Base-by-base conservation (phyloP, 352 stramenopile species). In the Globisporangium acanthophoron region DNA sequence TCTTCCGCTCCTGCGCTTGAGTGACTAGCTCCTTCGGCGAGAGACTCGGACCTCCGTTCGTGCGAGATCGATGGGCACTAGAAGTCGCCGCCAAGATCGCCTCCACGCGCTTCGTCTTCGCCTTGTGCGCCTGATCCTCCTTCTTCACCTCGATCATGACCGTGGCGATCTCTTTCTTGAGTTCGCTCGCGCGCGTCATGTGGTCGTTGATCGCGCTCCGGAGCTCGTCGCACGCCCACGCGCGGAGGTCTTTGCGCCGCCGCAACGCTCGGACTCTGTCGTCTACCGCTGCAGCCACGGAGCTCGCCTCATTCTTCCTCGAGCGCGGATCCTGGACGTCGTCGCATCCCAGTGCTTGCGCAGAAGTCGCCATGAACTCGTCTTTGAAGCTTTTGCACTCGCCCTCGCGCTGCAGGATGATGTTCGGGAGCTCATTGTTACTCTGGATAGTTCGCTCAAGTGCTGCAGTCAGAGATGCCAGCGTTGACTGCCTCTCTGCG, bases 151-250 rank as follows among this genome's bases (percentile, higher is more conserved):
- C 78, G 0, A 58, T 40, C 13, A 69, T 61, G 11, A 79, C 47
- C 3, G 62, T 52, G 1, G 71, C 71, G 33, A 88, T 80, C 20
- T 74, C 63, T 33, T 86, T 85, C 61, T 85, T 87, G 15, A 90
- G 51, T 52, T 90, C 80, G 15, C 67, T 90, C 8, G 72, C 65
- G 9, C 65, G 73, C 16, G 73, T 84, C 44, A 70, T 53, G 33
- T 85, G 67, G 3, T 90, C 78, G 44, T 84, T 87, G 46, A 90
- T 65, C 21, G 58, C 57, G 3, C 49, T 40, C 3, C 80, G 80
- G 11, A 88, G 61, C 29, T 88, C 73, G 27, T 67, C 70, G 40
- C 78, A 88, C 12, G 76, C 80, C 73, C 74, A 88, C 8, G 46
- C 54, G 1, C 80, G 80, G 6, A 90, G 64, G 12, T 78, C 70